Percentiles rank a stretch among this genome's conserved stretches.
phyloP scores from a whole-genome alignment of 129 eudicot species.

The Sambucus nigra region DNA sequence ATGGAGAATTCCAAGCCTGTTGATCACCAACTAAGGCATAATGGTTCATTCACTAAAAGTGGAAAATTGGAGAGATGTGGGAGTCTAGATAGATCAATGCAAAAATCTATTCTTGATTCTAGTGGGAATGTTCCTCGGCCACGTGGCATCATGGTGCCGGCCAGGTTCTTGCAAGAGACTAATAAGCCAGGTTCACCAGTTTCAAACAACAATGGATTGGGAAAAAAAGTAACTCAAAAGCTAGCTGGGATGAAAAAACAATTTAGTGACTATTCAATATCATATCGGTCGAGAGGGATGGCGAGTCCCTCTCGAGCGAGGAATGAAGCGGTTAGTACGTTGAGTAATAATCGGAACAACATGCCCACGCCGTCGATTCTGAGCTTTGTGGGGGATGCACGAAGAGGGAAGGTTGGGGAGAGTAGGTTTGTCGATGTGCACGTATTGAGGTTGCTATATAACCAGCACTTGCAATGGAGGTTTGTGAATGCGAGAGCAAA shows the following conservation, averaged over 20 bases:
- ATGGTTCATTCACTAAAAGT: slow-evolving; percentile 58
- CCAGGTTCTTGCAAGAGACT: slow-evolving; percentile 86
- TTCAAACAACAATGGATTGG: slow-evolving; percentile 16
- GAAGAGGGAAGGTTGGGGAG: slow-evolving; percentile 83
- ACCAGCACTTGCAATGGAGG: slow-evolving; percentile 83
- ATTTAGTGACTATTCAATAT: slow-evolving; percentile 19
- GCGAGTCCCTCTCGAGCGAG: slow-evolving; percentile 64
- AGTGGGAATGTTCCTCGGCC: slow-evolving; percentile 40
- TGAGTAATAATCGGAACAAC: slow-evolving; percentile 27
- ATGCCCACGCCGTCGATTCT: slow-evolving; percentile 42
- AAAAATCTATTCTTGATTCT: slow-evolving; percentile 49
- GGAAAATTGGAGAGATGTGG: slow-evolving; percentile 51
- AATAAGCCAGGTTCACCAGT: slow-evolving; percentile 53
- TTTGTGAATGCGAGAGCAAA: slow-evolving; percentile 75
- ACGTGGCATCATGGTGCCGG: slow-evolving; percentile 57
- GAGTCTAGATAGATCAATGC: slow-evolving; percentile 37
- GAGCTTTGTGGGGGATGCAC: slow-evolving; percentile 58
- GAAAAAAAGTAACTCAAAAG: slow-evolving; percentile 42
- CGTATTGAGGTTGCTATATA: slow-evolving; percentile 55
- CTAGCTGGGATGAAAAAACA: slow-evolving; percentile 24
- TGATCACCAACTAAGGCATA: slow-evolving; percentile 78
- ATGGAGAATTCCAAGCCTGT: slow-evolving; percentile 28
- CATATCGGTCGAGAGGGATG: slow-evolving; percentile 39
- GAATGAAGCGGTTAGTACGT: slow-evolving; percentile 17
- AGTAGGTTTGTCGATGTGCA: slow-evolving; percentile 63